Conservation (phyloP, 2,329 filamentous ascomycete species). For the Stemphylium vesicarium region DNA sequence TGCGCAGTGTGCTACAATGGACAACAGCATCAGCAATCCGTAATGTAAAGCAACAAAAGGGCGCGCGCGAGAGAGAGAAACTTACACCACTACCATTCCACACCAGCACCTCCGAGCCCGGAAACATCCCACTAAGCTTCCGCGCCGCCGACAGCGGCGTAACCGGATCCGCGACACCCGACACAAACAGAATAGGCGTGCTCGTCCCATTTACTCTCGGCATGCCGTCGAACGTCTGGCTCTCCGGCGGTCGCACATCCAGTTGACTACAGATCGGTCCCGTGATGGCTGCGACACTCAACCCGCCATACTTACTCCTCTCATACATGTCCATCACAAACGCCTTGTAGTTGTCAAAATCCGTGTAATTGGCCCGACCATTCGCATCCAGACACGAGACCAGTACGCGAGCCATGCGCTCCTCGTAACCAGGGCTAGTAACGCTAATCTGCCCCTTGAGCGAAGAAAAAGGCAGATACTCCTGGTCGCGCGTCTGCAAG, state of each 20-base stretch:
- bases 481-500: conserved; percentile 12
- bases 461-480: background rate
- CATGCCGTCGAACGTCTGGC: conserved; percentile 25
- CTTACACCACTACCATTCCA: conserved; percentile 39
- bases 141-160: conserved; percentile 56
- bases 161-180: conserved; percentile 57
- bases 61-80: background rate
- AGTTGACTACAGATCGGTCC: conserved; percentile 22
- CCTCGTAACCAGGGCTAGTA: background rate
- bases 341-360: background rate
- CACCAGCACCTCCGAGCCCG: conserved; percentile 51
- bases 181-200: conserved; percentile 21
- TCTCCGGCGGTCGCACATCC: conserved; percentile 21
- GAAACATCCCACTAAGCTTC: conserved; percentile 38
- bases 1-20: conserved; percentile 19
- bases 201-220: conserved; percentile 9
- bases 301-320: conserved; percentile 13
- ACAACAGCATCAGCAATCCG: background rate
- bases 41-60: no score
- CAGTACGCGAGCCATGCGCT: background rate
- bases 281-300: conserved; percentile 7
- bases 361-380: background rate
- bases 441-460: conserved; percentile 8
- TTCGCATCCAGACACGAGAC: background rate
- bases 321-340: conserved; percentile 5